These are phyloP conservation scores for Claviceps citrina DNA, from an alignment of 2,329 filamentous ascomycete species.

Conservation along the genomic window DNA sequence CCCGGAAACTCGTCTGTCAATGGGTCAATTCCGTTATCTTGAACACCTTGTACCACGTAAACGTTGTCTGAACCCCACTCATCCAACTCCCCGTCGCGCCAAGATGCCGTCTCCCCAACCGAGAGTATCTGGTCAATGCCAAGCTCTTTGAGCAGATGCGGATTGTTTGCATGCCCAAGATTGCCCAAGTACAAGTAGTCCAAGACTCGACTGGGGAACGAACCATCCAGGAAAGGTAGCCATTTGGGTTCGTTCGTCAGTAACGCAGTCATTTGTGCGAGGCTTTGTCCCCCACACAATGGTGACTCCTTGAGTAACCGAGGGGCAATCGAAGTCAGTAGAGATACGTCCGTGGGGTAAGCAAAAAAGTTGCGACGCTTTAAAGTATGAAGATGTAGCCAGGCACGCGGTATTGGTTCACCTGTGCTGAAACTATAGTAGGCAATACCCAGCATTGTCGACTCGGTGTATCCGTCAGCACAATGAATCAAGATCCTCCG, in stretches of 20 bases:
- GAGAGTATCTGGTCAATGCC: constrained; percentile 82
- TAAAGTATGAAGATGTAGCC: constrained; percentile 68
- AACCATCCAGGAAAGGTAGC: constrained; percentile 75
- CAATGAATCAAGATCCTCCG: constrained; percentile 80
- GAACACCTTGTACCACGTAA: constrained; percentile 68
- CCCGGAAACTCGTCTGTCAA: constrained; percentile 71
- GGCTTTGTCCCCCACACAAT: constrained; percentile 28
- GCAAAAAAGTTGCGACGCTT: constrained; percentile 90
- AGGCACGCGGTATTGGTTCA: constrained; percentile 65
- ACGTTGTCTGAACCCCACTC: constrained; percentile 66
- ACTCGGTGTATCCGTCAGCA: constrained; percentile 91
- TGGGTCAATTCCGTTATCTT: constrained; percentile 93
- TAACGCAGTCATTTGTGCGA: constrained; percentile 36
- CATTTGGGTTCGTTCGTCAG: constrained; percentile 54
- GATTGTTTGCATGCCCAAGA: constrained; percentile 84
- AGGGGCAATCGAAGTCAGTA: constrained; percentile 62
- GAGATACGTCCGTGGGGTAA: constrained; percentile 74
- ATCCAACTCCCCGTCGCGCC: constrained; percentile 55
- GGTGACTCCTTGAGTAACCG: constrained; percentile 63
- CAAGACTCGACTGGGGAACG: constrained; percentile 72
- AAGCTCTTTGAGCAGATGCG: constrained; percentile 60
- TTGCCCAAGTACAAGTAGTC: constrained; percentile 97
- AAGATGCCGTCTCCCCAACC: constrained; percentile 76
- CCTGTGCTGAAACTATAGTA: constrained; percentile 91
- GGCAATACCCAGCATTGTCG: constrained; percentile 71